phyloP scores from a whole-genome alignment of 129 eudicot species.

The Glebionis coronaria region DNA sequence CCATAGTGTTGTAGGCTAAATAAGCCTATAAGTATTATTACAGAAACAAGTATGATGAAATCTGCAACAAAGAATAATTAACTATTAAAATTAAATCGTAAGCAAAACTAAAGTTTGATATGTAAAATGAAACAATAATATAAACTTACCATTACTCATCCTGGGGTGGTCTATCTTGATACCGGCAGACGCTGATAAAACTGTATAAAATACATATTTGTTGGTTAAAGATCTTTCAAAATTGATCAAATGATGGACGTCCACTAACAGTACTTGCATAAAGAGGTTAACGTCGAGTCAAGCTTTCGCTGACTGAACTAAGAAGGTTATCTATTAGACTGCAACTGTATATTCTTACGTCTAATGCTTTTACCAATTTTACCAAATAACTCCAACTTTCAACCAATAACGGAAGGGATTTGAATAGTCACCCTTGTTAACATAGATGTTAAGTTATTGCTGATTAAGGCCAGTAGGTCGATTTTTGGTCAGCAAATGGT shows the following conservation, averaged over 20 bases:
- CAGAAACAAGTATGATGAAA: conserved; percentile 70
- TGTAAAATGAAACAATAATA: background rate
- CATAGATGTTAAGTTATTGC: background rate
- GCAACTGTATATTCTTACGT: background rate
- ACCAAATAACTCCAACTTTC: conserved; percentile 12
- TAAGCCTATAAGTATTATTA: conserved; percentile 50
- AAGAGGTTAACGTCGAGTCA: too few relatives aligned
- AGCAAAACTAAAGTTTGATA: background rate
- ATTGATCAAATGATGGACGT: background rate
- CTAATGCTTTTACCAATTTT: background rate
- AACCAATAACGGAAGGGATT: conserved; percentile 1
- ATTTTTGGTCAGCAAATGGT: background rate
- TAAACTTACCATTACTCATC: conserved; percentile 63
- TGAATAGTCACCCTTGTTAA: background rate
- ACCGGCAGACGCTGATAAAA: conserved; percentile 88
- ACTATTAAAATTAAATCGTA: background rate
- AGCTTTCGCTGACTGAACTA: too few relatives aligned
- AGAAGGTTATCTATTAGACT: too few relatives aligned
- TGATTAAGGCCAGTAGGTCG: background rate
- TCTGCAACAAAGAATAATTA: conserved; percentile 39
- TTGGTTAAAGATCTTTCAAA: conserved; percentile 19
- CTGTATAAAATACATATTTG: conserved; percentile 35
- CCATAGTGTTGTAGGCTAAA: conserved; percentile 75
- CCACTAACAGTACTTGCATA: too few relatives aligned
- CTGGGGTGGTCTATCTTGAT: conserved; percentile 80